Conservation (phyloP, 768 basidiomycete genomes). For the Filobasidium floriforme region DNA sequence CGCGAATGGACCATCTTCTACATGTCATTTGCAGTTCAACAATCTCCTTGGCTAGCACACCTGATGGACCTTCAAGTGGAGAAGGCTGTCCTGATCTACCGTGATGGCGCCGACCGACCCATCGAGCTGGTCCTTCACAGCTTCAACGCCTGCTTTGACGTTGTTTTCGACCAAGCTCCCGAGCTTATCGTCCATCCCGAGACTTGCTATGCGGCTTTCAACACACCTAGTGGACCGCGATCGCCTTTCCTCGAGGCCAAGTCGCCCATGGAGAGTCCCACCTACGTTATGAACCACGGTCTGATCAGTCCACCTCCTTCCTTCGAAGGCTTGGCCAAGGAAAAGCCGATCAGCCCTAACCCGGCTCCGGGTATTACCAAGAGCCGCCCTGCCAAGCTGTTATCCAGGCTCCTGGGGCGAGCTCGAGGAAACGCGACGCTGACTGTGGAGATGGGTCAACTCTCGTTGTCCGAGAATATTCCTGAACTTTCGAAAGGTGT, state of each 20-base stretch:
- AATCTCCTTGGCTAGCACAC: constrained; percentile 27
- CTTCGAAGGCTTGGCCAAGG: not conserved
- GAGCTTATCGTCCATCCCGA: not conserved
- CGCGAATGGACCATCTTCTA: not conserved
- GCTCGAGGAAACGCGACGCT: not conserved
- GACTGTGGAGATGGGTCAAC: not conserved
- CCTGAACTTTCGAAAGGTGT: not conserved
- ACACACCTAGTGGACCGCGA: not conserved
- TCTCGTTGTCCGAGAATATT: not conserved
- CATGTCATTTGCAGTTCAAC: constrained; percentile 30
- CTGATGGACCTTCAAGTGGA: constrained; percentile 27
- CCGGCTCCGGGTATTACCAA: not conserved
- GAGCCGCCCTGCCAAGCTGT: not conserved
- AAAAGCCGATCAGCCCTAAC: not conserved
- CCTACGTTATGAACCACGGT: not conserved
- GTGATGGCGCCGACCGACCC: constrained; percentile 21
- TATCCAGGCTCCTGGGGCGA: not conserved
- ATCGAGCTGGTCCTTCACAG: constrained; percentile 22
- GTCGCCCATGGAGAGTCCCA: not conserved
- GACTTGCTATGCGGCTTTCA: not conserved
- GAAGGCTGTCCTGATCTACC: constrained; percentile 12
- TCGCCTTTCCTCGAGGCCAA: not conserved
- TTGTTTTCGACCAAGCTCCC: constrained; percentile 24
- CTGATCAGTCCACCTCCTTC: constrained; percentile 4
- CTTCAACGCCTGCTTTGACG: constrained; percentile 15